These are phyloP conservation scores for Fusarium phyllophilum DNA, from an alignment of 2,329 filamentous ascomycete species.

Conservation along the genomic window DNA sequence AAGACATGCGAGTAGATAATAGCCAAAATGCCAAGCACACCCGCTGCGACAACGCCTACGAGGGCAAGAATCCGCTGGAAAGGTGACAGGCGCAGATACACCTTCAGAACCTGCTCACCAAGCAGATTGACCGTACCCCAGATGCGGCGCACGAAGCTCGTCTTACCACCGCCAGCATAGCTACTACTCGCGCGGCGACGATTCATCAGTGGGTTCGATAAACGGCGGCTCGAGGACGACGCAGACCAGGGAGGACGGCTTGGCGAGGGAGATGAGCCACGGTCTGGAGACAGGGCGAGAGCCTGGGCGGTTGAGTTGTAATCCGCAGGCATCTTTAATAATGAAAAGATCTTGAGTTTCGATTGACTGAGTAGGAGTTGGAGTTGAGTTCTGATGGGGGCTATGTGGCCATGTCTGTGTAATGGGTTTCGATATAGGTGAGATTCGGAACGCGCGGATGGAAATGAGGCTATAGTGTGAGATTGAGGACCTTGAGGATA, in stretches of 20 bases:
- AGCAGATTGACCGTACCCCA: conserved; percentile 53
- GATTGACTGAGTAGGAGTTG: background rate
- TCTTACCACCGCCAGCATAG: conserved; percentile 19
- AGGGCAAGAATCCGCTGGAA: conserved; percentile 70
- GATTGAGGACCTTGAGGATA: background rate
- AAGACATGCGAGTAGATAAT: conserved; percentile 83
- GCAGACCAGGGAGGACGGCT: conserved; percentile 44
- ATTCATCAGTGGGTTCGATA: conserved; percentile 54
- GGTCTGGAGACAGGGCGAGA: conserved; percentile 56
- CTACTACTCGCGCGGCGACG: conserved; percentile 39
- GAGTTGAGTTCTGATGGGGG: background rate
- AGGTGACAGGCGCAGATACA: conserved; percentile 66
- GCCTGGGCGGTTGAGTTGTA: conserved; percentile 61
- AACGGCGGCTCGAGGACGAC: conserved; percentile 47
- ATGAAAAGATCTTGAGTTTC: background rate
- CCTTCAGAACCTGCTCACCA: conserved; percentile 56
- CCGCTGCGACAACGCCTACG: conserved; percentile 59
- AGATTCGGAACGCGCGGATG: conserved; percentile 35
- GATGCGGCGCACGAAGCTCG: conserved; percentile 48
- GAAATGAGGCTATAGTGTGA: conserved; percentile 12
- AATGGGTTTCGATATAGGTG: conserved; percentile 6
- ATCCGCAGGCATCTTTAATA: conserved; percentile 61
- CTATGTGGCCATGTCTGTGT: conserved; percentile 35
- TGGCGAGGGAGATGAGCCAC: conserved; percentile 46
- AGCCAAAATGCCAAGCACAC: conserved; percentile 71